Conservation (phyloP, 2,329 filamentous ascomycete species). For the Dothideomycetes sp. region DNA sequence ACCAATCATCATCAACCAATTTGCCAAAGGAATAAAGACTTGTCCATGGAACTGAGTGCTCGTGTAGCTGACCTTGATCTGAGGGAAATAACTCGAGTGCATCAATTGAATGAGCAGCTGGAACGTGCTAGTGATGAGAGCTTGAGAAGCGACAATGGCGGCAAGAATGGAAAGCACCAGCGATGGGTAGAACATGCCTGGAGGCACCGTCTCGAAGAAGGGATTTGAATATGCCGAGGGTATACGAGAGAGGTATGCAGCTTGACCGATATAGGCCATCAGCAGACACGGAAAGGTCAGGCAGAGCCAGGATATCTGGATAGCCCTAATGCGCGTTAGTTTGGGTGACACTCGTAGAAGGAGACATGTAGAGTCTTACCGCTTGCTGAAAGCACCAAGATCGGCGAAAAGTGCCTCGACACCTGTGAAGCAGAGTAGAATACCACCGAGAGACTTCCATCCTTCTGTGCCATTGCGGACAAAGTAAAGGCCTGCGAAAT, state of each 20-base stretch:
- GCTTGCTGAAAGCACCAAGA: conserved; percentile 60
- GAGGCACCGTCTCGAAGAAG: conserved; percentile 62
- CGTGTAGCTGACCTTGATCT: conserved; percentile 64
- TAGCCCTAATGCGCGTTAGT: conserved; percentile 38
- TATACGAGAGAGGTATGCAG: conserved; percentile 56
- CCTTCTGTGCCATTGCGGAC: conserved; percentile 49
- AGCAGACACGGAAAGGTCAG: conserved; percentile 53
- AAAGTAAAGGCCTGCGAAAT: conserved; percentile 53
- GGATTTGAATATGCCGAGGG: conserved; percentile 59
- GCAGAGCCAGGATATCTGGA: conserved; percentile 64
- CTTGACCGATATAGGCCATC: conserved; percentile 62
- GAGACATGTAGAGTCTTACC: conserved; percentile 9
- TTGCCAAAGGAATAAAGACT: conserved; percentile 65
- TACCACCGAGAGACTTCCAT: conserved; percentile 56
- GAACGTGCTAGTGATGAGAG: conserved; percentile 68
- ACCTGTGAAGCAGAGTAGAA: conserved; percentile 65
- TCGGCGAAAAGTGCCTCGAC: conserved; percentile 75
- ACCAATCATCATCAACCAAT: conserved; percentile 69
- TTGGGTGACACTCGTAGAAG: background rate
- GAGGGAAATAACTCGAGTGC: conserved; percentile 65
- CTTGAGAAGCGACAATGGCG: conserved; percentile 67
- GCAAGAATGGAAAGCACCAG: conserved; percentile 55
- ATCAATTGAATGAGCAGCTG: conserved; percentile 64
- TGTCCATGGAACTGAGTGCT: conserved; percentile 63
- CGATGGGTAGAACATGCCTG: conserved; percentile 58